Conservation (phyloP, 2,329 filamentous ascomycete genomes). For the Volutella citrinella region DNA sequence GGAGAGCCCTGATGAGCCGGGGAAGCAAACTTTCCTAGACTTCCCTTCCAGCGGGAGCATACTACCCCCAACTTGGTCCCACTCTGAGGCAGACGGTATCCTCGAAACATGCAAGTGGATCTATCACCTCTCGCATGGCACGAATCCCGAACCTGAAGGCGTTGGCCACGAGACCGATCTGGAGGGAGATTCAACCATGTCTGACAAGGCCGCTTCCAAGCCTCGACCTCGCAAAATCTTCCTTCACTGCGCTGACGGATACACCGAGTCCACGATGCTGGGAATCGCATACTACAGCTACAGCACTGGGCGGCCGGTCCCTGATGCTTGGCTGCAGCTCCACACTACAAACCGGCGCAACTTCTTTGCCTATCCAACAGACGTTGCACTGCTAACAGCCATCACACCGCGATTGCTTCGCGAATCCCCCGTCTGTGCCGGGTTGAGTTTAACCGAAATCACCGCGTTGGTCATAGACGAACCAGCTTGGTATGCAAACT, state of each 20-base stretch:
- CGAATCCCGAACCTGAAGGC: constrained; percentile 37
- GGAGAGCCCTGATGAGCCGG: constrained; percentile 47
- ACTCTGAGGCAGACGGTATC: constrained; percentile 78
- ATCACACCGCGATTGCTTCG: constrained; percentile 74
- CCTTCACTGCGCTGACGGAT: constrained; percentile 92
- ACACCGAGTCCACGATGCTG: constrained; percentile 89
- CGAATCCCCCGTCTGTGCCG: constrained; percentile 58
- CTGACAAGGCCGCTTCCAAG: constrained; percentile 34
- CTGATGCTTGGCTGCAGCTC: constrained; percentile 82
- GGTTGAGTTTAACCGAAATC: constrained; percentile 51
- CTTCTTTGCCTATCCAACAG: constrained; percentile 93
- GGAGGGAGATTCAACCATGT: constrained; percentile 26
- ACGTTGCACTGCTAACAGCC: constrained; percentile 76
- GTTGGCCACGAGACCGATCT: constrained; percentile 22
- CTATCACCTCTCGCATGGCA: constrained; percentile 74
- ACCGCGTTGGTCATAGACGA: constrained; percentile 53
- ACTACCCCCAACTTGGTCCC: constrained; percentile 77
- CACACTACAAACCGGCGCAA: constrained; percentile 81
- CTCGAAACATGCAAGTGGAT: constrained; percentile 89
- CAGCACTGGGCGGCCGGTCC: constrained; percentile 74
- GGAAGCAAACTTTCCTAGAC: constrained; percentile 45
- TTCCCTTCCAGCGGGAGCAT: constrained; percentile 96
- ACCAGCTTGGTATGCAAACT: constrained; percentile 75
- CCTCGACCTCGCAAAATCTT: constrained; percentile 78
- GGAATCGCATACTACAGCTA: constrained; percentile 93